Evolutionary conservation across 345 rosid species (phyloP).

Genomic region (Salix suchowensis): DNA sequence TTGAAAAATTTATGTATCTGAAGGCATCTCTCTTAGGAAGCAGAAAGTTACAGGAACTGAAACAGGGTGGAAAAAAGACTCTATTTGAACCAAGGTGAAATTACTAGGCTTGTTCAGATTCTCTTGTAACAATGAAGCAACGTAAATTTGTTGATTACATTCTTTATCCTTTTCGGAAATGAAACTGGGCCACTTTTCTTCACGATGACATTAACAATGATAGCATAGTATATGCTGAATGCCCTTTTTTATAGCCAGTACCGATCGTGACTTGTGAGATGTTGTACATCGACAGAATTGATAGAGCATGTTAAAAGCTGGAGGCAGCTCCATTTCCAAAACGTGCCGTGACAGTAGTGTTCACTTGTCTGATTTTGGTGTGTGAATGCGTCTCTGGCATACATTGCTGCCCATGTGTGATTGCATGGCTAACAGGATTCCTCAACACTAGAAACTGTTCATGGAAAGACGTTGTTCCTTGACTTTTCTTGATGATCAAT

Average conservation of each 20-base stretch:
- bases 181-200: background rate
- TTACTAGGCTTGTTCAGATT: background rate
- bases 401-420: background rate
- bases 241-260: background rate
- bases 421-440: background rate
- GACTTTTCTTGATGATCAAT: background rate
- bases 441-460: background rate
- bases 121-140: background rate
- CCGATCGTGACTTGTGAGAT: background rate
- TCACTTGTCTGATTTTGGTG: background rate
- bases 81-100: background rate
- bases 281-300: background rate
- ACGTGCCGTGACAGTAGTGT: background rate
- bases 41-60: no score
- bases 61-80: background rate
- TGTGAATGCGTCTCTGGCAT: background rate
- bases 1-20: background rate
- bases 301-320: background rate
- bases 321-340: background rate
- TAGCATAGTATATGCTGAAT: background rate
- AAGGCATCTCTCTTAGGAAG: background rate
- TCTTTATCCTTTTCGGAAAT: background rate
- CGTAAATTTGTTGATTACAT: background rate
- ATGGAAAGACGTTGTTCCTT: background rate
- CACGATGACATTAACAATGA: background rate